phyloP scores from a whole-genome alignment of 805 yeast species.

The Metschnikowia shivogae region DNA sequence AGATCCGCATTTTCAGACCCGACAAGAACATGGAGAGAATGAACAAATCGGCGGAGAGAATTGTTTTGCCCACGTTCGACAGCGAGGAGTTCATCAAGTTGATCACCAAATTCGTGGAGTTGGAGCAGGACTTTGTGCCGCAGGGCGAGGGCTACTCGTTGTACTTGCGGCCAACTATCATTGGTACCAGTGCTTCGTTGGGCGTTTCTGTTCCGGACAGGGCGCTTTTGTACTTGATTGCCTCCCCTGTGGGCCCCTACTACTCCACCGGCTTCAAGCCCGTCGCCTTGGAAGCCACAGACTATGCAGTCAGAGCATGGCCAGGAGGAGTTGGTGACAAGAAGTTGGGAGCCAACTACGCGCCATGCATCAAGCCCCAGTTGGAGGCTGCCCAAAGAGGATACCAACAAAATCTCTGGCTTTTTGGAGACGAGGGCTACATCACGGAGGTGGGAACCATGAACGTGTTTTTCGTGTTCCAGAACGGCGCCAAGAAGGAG shows the following conservation, averaged over 20 bases:
- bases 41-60: slow-evolving; percentile 84
- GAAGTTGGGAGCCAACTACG: slow-evolving; percentile 96
- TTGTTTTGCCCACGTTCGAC: slow-evolving; percentile 85
- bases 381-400: slow-evolving; percentile 87
- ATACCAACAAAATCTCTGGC: slow-evolving; percentile 94
- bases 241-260: slow-evolving; percentile 97
- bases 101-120: slow-evolving; percentile 68
- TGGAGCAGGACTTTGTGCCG: slow-evolving; percentile 81
- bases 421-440: slow-evolving; percentile 81
- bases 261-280: slow-evolving; percentile 89
- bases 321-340: slow-evolving; percentile 98
- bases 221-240: slow-evolving; percentile 81
- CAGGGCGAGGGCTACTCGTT: slow-evolving; percentile 83
- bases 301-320: slow-evolving; percentile 97
- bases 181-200: slow-evolving; percentile 84
- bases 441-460: slow-evolving; percentile 97
- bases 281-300: slow-evolving; percentile 90
- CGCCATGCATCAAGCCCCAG: slow-evolving; percentile 92
- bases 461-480: slow-evolving; percentile 89
- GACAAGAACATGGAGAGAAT: slow-evolving; percentile 89
- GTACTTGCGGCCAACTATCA: slow-evolving; percentile 91
- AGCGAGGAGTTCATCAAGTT: slow-evolving; percentile 69
- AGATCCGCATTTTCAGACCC: slow-evolving; percentile 79
- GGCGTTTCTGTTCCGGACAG: slow-evolving; percentile 83
- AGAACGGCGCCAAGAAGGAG: slow-evolving; percentile 76